Conservation (phyloP, 2,329 filamentous ascomycete species). For the Ceratocystis destructans region DNA sequence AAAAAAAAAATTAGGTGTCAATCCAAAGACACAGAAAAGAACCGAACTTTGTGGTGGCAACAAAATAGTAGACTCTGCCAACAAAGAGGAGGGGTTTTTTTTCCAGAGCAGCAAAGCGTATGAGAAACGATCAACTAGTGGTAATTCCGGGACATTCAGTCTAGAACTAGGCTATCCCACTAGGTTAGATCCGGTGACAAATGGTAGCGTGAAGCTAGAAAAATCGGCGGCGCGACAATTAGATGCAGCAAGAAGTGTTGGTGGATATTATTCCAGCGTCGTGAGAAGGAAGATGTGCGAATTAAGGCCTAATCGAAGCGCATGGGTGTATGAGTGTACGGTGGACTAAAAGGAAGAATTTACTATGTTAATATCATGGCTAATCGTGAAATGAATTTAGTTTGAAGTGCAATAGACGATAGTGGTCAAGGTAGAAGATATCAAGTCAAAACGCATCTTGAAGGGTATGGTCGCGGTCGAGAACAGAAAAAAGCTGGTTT, state of each 20-base stretch:
- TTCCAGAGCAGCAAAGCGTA: slow-evolving; percentile 1
- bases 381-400: background rate
- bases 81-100: background rate
- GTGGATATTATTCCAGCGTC: background rate
- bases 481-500: background rate
- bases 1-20: background rate
- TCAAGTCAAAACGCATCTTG: background rate
- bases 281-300: background rate
- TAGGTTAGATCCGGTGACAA: slow-evolving; percentile 3
- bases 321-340: background rate
- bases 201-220: slow-evolving; percentile 15
- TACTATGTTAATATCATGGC: background rate
- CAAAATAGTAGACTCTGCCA: background rate
- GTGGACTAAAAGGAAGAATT: background rate
- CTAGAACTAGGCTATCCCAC: slow-evolving; percentile 11
- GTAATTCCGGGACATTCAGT: slow-evolving; percentile 14
- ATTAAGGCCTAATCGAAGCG: background rate
- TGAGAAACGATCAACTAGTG: slow-evolving; percentile 5
- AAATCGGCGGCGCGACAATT: slow-evolving; percentile 5
- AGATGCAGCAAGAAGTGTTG: background rate
- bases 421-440: background rate
- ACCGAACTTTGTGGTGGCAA: background rate
- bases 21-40: background rate
- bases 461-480: background rate
- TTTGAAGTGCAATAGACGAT: background rate